A percentile compares a stretch with the other conserved stretches of the same genome.
These are phyloP conservation scores for Medicago ruthenica DNA, from an alignment of 306 rosid species.

Conservation along the genomic window DNA sequence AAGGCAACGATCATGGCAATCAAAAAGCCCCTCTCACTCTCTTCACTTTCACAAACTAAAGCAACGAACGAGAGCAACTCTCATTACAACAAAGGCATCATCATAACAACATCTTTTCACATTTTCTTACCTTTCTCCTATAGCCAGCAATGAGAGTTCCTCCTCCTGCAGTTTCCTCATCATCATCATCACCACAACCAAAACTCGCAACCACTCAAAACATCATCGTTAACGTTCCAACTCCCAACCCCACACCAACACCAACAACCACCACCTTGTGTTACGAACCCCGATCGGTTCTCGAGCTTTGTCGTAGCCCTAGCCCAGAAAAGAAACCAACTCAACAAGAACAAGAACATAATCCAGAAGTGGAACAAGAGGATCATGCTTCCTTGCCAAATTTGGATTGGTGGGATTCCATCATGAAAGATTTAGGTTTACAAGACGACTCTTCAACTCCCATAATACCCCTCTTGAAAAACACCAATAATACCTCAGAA, in stretches of 20 bases:
- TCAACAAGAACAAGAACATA: slow-evolving; percentile 42
- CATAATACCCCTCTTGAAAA: slow-evolving; percentile 43
- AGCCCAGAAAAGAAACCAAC: slow-evolving; percentile 63
- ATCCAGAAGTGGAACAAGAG: slow-evolving; percentile 63
- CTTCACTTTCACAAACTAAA: slow-evolving; percentile 37
- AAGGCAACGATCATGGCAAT: slow-evolving; percentile 59
- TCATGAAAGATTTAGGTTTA: slow-evolving; percentile 77
- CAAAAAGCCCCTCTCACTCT: slow-evolving; percentile 56
- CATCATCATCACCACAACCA: slow-evolving; percentile 30
- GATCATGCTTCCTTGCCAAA: slow-evolving; percentile 64
- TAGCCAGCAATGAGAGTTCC: slow-evolving; percentile 77
- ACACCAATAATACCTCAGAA: slow-evolving; percentile 40
- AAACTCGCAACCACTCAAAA: slow-evolving; percentile 8
- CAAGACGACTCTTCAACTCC: slow-evolving; percentile 62
- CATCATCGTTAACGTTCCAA: not conserved
- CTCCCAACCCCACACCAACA: slow-evolving; percentile 11
- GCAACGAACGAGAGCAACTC: slow-evolving; percentile 31
- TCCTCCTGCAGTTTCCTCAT: slow-evolving; percentile 51
- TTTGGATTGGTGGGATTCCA: slow-evolving; percentile 92
- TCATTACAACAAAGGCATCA: slow-evolving; percentile 32
- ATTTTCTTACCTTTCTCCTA: not conserved
- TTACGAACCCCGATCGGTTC: slow-evolving; percentile 90
- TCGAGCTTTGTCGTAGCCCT: slow-evolving; percentile 84
- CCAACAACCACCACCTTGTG: slow-evolving; percentile 20
- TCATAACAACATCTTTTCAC: slow-evolving; percentile 18